phyloP scores from a whole-genome alignment of 2,329 filamentous ascomycete genomes.

The Trichoderma asperellum region DNA sequence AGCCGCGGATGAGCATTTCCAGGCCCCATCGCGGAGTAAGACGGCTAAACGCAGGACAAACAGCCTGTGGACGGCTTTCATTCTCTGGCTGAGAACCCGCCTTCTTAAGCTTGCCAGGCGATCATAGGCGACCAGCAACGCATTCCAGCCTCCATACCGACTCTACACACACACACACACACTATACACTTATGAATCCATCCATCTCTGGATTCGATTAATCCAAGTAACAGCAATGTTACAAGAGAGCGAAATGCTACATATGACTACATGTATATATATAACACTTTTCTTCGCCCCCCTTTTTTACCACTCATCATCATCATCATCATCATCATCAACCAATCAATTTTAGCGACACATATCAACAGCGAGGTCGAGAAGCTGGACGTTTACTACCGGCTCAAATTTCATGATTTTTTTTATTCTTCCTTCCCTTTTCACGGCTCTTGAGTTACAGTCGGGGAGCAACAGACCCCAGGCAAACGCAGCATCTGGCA shows the following conservation, averaged over 20 bases:
- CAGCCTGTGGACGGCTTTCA: conserved; percentile 64
- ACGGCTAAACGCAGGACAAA: conserved; percentile 64
- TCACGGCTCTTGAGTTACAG: conserved; percentile 25
- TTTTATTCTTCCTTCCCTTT: neutral
- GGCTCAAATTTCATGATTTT: conserved; percentile 18
- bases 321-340: conserved; percentile 9
- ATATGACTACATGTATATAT: neutral
- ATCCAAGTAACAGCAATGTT: neutral
- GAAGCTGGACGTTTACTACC: conserved; percentile 6
- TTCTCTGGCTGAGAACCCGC: conserved; percentile 66
- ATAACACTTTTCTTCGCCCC: neutral
- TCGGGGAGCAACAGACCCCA: conserved; percentile 29
- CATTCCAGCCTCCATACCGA: neutral
- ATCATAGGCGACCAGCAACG: conserved; percentile 36
- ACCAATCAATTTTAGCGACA: conserved; percentile 12
- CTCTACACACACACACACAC: neutral
- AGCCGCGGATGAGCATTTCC: conserved; percentile 51
- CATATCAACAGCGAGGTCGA: conserved; percentile 14
- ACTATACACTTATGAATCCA: neutral
- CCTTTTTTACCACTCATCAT: neutral
- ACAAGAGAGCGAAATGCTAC: neutral
- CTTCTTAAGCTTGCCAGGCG: conserved; percentile 48
- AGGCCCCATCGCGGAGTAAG: conserved; percentile 48
- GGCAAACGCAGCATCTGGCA: conserved; percentile 25
- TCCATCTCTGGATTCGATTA: neutral